phyloP scores from a whole-genome alignment of 2,329 filamentous ascomycete genomes.

The Uncinocarpus reesii region DNA sequence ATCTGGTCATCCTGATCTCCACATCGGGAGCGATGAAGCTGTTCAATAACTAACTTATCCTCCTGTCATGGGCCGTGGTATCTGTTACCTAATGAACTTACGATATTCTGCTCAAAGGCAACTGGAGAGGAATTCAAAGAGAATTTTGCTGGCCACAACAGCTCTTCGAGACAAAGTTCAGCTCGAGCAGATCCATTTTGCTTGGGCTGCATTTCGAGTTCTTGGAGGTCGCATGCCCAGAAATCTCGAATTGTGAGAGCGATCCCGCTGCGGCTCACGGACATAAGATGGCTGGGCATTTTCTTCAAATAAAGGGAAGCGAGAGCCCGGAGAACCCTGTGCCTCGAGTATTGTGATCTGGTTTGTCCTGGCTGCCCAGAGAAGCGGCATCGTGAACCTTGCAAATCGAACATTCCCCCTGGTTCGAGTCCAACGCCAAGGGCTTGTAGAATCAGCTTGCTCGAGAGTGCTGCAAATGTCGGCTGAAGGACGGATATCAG shows the following conservation, averaged over 20 bases:
- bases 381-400: background rate
- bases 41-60: background rate
- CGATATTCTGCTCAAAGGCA: background rate
- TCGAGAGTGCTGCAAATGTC: no score
- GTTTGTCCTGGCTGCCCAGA: background rate
- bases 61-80: background rate
- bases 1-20: background rate
- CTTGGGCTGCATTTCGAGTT: constrained; percentile 1
- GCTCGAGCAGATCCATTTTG: background rate
- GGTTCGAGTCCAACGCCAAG: background rate
- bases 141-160: no score
- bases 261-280: background rate
- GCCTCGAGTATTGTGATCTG: background rate
- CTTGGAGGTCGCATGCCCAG: constrained; percentile 3
- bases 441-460: no score
- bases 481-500: no score
- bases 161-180: no score
- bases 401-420: background rate
- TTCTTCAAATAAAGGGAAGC: background rate
- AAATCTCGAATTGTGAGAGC: background rate
- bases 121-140: background rate
- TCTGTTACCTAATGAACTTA: constrained; percentile 4
- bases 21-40: background rate
- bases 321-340: no score
- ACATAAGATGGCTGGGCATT: background rate